These are phyloP conservation scores for Protomyces arabidopsidicola DNA, from an alignment of 1,139 yeast genomes.

Conservation along the genomic window DNA sequence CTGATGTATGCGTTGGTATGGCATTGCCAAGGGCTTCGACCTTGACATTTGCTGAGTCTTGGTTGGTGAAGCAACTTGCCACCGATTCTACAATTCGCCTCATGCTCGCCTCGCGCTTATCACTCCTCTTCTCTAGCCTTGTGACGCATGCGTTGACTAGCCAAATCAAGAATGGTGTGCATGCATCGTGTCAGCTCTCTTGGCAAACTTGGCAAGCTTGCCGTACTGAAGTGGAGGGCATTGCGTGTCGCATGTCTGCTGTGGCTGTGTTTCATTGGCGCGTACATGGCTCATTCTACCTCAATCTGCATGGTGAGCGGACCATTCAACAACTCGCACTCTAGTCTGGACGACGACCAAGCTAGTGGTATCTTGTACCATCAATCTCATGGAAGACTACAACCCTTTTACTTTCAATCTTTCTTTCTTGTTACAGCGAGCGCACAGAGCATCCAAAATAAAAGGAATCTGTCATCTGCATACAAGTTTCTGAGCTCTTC, in stretches of 20 bases:
- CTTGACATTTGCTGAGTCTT: constrained; percentile 1
- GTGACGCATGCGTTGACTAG: constrained; percentile 1
- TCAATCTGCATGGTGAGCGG: not conserved
- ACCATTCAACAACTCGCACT: not conserved
- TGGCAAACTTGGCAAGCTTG: constrained; percentile 1
- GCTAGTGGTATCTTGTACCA: too few species aligned
- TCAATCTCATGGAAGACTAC: too few species aligned
- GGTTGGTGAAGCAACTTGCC: constrained; percentile 7
- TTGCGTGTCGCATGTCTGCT: constrained; percentile 8
- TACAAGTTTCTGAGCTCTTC: too few species aligned
- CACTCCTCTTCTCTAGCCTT: not conserved
- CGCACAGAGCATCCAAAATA: too few species aligned
- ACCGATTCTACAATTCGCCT: not conserved
- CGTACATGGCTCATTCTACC: constrained; percentile 5
- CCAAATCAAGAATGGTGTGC: not conserved
- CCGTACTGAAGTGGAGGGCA: not conserved
- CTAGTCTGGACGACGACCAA: not conserved
- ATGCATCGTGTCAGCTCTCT: not conserved
- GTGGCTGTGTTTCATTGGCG: constrained; percentile 17
- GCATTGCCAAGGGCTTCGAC: not conserved
- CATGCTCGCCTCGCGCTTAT: constrained; percentile 10
- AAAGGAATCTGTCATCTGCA: too few species aligned
- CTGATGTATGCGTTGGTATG: not conserved
- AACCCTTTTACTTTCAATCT: too few species aligned
- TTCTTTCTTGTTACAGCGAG: too few species aligned